Evolutionary conservation across 495 filamentous ascomycete genomes (phyloP), one percentile per base, ranked within the genome.

Genomic region (Aspergillus steynii): DNA sequence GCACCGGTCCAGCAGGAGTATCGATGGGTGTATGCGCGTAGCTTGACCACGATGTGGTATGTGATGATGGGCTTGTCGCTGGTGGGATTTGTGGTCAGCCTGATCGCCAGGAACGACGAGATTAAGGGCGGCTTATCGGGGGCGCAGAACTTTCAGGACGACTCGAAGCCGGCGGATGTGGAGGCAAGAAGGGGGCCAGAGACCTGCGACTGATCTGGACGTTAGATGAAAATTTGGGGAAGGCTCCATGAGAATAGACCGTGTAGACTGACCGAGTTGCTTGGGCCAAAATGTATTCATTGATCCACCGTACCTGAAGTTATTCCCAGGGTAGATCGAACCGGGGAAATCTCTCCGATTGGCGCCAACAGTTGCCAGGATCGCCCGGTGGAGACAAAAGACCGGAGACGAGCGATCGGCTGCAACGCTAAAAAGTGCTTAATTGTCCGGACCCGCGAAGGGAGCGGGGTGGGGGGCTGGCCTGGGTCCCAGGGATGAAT

Each of bases 1-100:
- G 29, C 49, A 4, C 2, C 58, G 2, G 50, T 52, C 2, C 50
- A 52, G 26, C 27, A 52, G 1, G 50, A 52, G 20, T 52, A 52
- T 52, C 50, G 50, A n/a, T 52, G 50, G 50, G 50, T 52, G 50
- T 52, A 52, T 29, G 50, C 50, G 50, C 50, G 50, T 4, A 52
- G 27, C 29, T 15, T 52, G n/a, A n/a, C n/a, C 9, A 52, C 50
- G 26, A 31, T 52, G 50, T 52, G 50, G 50, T 52, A 31, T 28
- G 50, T 52, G 26, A 52, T 52, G 50, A 52, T 52, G 50, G 26
- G 50, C 5, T n/a, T 52, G 50, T 52, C 50, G 4, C 2, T 52
- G 2, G 50, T 28, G 3, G 50, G 50, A 52, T 52, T 52, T 52
- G 50, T 31, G 4, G 15, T 52, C 26, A 52, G 50, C 20, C 29